Evolutionary conservation across 257 asterid species (phyloP).

Genomic region (Eucommia ulmoides): DNA sequence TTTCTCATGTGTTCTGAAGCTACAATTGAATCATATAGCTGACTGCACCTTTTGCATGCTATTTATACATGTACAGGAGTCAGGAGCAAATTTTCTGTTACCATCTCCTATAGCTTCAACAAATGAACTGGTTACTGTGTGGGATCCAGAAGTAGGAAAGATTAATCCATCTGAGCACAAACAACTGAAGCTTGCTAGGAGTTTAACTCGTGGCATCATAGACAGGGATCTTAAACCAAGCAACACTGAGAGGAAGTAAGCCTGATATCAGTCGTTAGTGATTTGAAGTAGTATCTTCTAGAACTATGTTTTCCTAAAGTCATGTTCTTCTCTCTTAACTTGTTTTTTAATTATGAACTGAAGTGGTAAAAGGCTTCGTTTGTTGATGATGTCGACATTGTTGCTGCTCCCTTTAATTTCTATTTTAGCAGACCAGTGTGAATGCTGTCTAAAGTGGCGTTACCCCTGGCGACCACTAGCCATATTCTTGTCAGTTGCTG

Average conservation of each 20-base stretch:
- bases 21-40: neutral
- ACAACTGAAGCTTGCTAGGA: constrained; percentile 92
- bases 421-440: too few relatives aligned
- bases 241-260: constrained; percentile 78
- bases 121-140: constrained; percentile 83
- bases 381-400: neutral
- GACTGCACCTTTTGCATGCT: too few relatives aligned
- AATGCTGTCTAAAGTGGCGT: too few relatives aligned
- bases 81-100: constrained; percentile 89
- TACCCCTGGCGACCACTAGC: too few relatives aligned
- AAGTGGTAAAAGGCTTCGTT: too few relatives aligned
- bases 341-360: too few relatives aligned
- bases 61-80: constrained; percentile 63
- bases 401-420: neutral
- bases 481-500: too few relatives aligned
- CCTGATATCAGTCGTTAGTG: neutral
- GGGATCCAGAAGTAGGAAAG: constrained; percentile 97
- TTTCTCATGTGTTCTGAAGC: neutral
- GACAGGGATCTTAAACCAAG: constrained; percentile 98
- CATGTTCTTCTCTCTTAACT: too few relatives aligned
- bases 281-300: neutral
- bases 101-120: constrained; percentile 92
- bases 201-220: constrained; percentile 92
- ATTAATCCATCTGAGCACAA: constrained; percentile 98
- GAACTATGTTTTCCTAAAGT: neutral